Evolutionary conservation across 2,329 filamentous ascomycete species (phyloP).

Genomic region (Colletotrichum scovillei): DNA sequence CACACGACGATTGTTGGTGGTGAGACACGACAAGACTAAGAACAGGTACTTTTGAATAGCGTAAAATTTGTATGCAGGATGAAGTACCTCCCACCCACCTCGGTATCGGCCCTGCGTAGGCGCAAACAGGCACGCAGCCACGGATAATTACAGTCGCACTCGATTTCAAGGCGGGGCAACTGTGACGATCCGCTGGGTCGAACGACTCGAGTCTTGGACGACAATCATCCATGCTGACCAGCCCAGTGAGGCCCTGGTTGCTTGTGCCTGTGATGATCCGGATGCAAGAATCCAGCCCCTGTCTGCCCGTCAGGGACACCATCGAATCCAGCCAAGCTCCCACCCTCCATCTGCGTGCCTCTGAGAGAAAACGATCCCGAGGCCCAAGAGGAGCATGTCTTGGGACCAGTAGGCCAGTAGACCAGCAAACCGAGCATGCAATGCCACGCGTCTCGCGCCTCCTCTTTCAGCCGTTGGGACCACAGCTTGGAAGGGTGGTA

Average conservation of each 20-base stretch:
- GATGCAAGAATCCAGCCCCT: conserved; percentile 20
- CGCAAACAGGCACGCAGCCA: neutral
- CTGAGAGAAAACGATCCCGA: neutral
- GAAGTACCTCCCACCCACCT: neutral
- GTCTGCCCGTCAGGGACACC: conserved; percentile 9
- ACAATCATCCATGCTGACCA: neutral
- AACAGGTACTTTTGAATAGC: neutral
- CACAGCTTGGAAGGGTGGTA: conserved; percentile 9
- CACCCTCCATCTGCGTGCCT: conserved; percentile 4
- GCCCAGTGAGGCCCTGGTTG: no score
- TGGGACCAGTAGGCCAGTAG: neutral
- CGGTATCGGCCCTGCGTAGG: neutral
- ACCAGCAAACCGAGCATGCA: neutral
- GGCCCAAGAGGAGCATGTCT: neutral
- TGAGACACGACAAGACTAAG: conserved; percentile 39
- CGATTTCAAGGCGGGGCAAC: conserved; percentile 21
- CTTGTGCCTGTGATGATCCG: conserved; percentile 19
- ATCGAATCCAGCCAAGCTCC: conserved; percentile 6
- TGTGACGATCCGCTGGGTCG: conserved; percentile 28
- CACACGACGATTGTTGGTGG: conserved; percentile 23
- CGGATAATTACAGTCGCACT: neutral
- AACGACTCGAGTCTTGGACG: conserved; percentile 6
- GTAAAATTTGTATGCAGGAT: neutral
- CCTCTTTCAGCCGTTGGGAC: neutral
- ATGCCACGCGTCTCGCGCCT: conserved; percentile 30